Percentiles rank a stretch among this genome's conserved stretches.
These are phyloP conservation scores for Rhodotorula diobovata DNA, from an alignment of 768 basidiomycete species.

Conservation along the genomic window DNA sequence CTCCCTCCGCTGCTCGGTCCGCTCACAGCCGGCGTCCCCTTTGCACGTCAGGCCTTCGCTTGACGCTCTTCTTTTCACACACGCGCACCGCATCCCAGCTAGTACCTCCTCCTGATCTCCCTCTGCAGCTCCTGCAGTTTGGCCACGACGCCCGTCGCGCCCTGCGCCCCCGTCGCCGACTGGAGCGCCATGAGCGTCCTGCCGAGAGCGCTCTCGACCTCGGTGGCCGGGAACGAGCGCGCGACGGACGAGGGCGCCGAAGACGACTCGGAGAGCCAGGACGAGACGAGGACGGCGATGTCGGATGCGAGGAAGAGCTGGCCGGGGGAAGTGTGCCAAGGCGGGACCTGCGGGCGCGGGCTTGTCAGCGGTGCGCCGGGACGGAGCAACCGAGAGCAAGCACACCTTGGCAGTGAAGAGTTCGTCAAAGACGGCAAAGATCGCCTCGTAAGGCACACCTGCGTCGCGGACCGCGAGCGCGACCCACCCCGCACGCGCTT, in stretches of 20 bases:
- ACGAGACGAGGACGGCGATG: conserved; percentile 39
- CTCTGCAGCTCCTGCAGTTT: conserved; percentile 34
- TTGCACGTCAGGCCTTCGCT: neutral
- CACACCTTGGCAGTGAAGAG: conserved; percentile 83
- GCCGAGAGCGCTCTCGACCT: conserved; percentile 41
- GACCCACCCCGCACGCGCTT: conserved; percentile 72
- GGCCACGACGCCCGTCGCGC: neutral
- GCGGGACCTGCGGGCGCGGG: conserved; percentile 27
- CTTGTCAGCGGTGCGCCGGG: neutral
- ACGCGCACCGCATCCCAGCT: neutral
- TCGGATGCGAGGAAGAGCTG: conserved; percentile 46
- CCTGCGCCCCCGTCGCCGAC: conserved; percentile 1
- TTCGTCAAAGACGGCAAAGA: conserved; percentile 79
- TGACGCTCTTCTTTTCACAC: neutral
- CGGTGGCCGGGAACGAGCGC: conserved; percentile 45
- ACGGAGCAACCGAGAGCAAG: neutral
- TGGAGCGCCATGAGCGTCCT: conserved; percentile 33
- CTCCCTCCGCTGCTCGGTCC: no score
- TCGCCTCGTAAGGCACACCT: conserved; percentile 69
- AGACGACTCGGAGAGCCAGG: conserved; percentile 43
- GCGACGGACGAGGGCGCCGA: conserved; percentile 18
- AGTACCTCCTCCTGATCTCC: conserved; percentile 32
- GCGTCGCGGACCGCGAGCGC: conserved; percentile 73
- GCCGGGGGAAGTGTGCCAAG: conserved; percentile 41
- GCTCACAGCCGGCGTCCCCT: no score